Base-by-base conservation (phyloP, 371 early-diverging fungal species). In the Massospora cicadina region DNA sequence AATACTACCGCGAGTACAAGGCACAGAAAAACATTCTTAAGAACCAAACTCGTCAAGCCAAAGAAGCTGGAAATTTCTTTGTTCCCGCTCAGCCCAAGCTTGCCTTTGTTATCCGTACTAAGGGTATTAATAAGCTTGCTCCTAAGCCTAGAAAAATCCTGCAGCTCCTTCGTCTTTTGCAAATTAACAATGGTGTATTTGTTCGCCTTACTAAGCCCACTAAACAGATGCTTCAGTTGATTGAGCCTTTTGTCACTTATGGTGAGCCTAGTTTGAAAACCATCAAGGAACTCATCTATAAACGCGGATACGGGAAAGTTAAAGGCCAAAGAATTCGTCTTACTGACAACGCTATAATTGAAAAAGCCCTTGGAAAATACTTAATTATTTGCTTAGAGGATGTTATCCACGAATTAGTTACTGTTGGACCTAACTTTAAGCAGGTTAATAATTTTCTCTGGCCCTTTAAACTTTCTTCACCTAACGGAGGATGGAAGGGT, bases 91-190 rank as follows among this genome's bases (percentile, higher is more conserved):
- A 97, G 83, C 84, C 94, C 77, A 95, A 95, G 86, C 85, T 98
- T 64, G 95, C 91, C 71, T 96, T 98, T 70, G 98, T 98, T 71
- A 81, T 97, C 79, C 93, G 89, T 77, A 89, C 91, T 75, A 90
- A 90, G 79, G 92, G 85, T 82, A 90, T 96, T 85, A 95, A 93
- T 89, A 93, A 95, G 84, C 87, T 98, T 70, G 85, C 99, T 61
- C 99, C 99, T 78, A 98, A 96, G 89, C 93, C 97, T 72, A 87
- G 96, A 77, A 98, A 98, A 89, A 93, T 97, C 67, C 86, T 99
- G 69, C 95, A 99, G 81, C 84, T 98, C 67, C 79, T 99, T 75
- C 93, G 99, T 84, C 87, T 99, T 70, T 86, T 89, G 76, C 97
- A 93, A 80, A 95, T 98, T 88, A 98, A 99, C 96, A 89, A 88